Evolutionary conservation across 495 filamentous ascomycete species (phyloP), one percentile per base, ranked within the genome.

Genomic region (Penicillium mononematosum): DNA sequence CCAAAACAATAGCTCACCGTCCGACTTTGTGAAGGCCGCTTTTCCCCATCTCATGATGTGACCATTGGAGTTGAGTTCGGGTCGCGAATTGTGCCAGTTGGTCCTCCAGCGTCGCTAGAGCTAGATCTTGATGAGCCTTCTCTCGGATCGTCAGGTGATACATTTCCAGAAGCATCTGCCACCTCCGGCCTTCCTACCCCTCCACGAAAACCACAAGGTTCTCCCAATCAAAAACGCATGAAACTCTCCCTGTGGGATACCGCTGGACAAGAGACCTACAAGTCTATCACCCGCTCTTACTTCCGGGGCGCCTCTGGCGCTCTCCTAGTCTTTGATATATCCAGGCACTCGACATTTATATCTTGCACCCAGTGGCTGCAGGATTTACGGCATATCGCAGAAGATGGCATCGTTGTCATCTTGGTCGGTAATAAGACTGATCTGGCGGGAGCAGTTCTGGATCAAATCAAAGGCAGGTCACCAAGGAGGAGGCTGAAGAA

Each of bases 61-160:
- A 98, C 94, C 27, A 97, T 98, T 63, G 94, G 94, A 55, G 94
- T 98, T 24, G 94, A 98, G 70, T 97, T 98, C 74, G 94, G 92
- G 54, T 93, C 89, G 31, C 85, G 93, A 54, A 91, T 97, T 62
- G 91, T 98, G 31, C 88, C 92, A 54, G 91, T 96, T 52, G 92
- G 92, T 0, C 89, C 90, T 31, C 92, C 93, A 34, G 66, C 78
- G 32, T 70, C 72, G 29, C 62, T 81, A 55, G 70, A 67, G 57
- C 73, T 81, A 63, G 72, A 63, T 5, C 60, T 61, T 43, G 69
- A 70, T 55, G 63, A 60, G 47, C 56, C 56, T 55, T 50, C 59
- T 46, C 53, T 19, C 43, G 55, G 44, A 27, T 43, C 64, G 7
- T 55, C 46, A 1, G 41, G 48, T 32, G 60, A 63, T 53, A 48